phyloP scores from a whole-genome alignment of 768 basidiomycete species.

The Lactarius deliciosus region DNA sequence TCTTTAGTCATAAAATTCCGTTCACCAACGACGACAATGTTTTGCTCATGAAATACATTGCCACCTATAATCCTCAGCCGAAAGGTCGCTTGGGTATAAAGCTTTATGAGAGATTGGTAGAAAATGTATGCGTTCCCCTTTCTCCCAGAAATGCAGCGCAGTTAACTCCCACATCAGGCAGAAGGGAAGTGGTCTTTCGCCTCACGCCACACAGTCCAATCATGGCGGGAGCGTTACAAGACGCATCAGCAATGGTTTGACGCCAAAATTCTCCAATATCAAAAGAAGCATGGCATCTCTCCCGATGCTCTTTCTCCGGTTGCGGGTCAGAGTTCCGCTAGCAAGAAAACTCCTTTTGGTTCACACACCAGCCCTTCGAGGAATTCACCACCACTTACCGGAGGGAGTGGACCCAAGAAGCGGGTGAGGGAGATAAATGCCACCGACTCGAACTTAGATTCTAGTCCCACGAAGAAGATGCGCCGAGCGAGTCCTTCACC shows the following conservation, averaged over 20 bases:
- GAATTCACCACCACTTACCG: background rate
- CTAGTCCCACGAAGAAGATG: constrained; percentile 8
- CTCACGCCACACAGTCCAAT: constrained; percentile 52
- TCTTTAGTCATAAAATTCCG: constrained; percentile 12
- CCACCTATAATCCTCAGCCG: constrained; percentile 43
- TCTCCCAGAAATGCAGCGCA: background rate
- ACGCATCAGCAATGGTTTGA: constrained; percentile 47
- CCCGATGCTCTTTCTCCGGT: background rate
- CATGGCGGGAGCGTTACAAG: constrained; percentile 63
- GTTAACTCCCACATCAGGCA: constrained; percentile 36
- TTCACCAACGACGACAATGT: constrained; percentile 46
- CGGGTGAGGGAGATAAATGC: constrained; percentile 14
- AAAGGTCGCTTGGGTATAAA: constrained; percentile 47
- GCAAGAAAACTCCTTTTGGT: background rate
- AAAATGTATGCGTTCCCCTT: constrained; percentile 44
- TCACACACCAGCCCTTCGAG: background rate
- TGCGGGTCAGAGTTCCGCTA: background rate
- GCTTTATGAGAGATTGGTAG: constrained; percentile 45
- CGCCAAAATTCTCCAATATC: constrained; percentile 42
- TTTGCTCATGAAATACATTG: constrained; percentile 48
- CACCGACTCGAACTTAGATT: background rate
- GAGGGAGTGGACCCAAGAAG: constrained; percentile 14
- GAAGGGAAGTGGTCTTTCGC: constrained; percentile 51
- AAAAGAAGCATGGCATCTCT: constrained; percentile 35
- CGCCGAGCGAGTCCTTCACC: constrained; percentile 7